Evolutionary conservation across 192 early-diverging fungal genomes (phyloP).

Genomic region (Coemansia sp.): DNA sequence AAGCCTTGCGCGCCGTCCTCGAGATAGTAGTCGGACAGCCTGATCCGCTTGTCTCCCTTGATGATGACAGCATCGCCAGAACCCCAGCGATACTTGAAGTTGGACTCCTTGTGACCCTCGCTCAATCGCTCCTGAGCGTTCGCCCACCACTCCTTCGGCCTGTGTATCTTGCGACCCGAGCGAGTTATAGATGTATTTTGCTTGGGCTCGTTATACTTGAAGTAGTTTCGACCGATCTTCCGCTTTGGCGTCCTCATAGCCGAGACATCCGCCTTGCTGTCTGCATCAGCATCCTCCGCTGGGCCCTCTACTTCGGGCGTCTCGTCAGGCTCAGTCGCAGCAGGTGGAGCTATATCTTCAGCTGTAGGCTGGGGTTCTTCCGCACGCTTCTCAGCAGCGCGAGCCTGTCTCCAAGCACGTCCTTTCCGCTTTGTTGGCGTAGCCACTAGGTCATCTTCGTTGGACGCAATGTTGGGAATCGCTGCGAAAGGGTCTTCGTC

Average conservation of each 20-base stretch:
- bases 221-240: slow-evolving; percentile 14
- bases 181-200: slow-evolving; percentile 36
- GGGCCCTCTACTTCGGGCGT: not conserved
- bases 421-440: not conserved
- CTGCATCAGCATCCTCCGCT: not conserved
- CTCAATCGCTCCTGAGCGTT: slow-evolving; percentile 47
- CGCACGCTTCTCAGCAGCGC: not conserved
- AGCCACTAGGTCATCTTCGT: not conserved
- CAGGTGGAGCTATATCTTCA: not conserved
- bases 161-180: slow-evolving; percentile 45
- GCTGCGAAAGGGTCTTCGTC: not conserved
- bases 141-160: slow-evolving; percentile 54
- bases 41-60: slow-evolving; percentile 40
- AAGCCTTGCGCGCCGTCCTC: slow-evolving; percentile 16
- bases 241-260: slow-evolving; percentile 20
- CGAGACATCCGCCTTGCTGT: slow-evolving; percentile 6
- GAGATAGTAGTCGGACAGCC: slow-evolving; percentile 34
- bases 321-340: not conserved
- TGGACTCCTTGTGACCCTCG: slow-evolving; percentile 28
- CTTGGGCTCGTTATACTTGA: slow-evolving; percentile 30
- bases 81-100: slow-evolving; percentile 52
- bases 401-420: slow-evolving; percentile 1
- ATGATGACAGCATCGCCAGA: slow-evolving; percentile 40
- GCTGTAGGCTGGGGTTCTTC: not conserved
- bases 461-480: not conserved